These are phyloP conservation scores for Kwoniella heveanensis DNA, from an alignment of 768 basidiomycete species.

Conservation along the genomic window DNA sequence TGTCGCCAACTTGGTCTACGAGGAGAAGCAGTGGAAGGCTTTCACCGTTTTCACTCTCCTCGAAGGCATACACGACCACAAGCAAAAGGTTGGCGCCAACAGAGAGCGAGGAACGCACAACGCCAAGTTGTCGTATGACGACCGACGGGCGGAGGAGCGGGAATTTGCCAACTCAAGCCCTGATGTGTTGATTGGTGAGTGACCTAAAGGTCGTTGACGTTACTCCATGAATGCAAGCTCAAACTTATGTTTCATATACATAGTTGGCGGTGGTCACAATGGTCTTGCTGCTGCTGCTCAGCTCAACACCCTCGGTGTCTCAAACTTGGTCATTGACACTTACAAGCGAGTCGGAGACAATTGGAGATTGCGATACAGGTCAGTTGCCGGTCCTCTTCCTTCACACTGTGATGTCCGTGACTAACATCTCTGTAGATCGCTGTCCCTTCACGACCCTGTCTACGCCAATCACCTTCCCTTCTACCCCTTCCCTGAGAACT, in stretches of 20 bases:
- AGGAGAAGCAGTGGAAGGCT: constrained; percentile 62
- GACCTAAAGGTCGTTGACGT: neutral
- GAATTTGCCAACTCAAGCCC: constrained; percentile 63
- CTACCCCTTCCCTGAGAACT: constrained; percentile 61
- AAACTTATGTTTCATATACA: no score
- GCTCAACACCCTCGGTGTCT: constrained; percentile 65
- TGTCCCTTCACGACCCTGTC: constrained; percentile 47
- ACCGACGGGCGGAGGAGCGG: constrained; percentile 28
- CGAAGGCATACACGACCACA: constrained; percentile 62
- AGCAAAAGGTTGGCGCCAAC: constrained; percentile 61
- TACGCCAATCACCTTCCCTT: constrained; percentile 61
- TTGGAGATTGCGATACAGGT: constrained; percentile 64
- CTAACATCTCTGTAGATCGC: constrained; percentile 5
- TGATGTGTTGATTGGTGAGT: constrained; percentile 61
- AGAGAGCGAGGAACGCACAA: constrained; percentile 61
- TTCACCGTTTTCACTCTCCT: constrained; percentile 66
- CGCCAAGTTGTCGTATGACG: constrained; percentile 56
- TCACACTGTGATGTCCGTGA: neutral
- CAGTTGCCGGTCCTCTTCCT: neutral
- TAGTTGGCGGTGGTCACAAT: constrained; percentile 54
- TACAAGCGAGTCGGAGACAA: constrained; percentile 52
- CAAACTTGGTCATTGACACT: constrained; percentile 65
- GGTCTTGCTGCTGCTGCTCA: constrained; percentile 68
- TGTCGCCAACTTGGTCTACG: constrained; percentile 33
- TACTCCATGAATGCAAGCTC: no score